These are phyloP conservation scores for Peterozyma xylosa DNA, from an alignment of 805 yeast genomes.

Conservation along the genomic window DNA sequence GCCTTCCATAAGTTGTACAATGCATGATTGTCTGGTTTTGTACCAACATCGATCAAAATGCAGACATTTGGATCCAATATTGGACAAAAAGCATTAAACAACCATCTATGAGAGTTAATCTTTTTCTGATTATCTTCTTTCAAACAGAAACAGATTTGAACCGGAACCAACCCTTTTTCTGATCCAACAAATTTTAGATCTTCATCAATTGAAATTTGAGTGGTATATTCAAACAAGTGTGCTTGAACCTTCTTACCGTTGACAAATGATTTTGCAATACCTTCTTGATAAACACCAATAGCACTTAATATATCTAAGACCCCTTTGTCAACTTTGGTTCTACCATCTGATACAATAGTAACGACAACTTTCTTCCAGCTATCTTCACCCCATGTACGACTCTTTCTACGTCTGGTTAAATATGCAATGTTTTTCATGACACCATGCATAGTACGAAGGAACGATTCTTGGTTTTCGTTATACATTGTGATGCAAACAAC, in stretches of 20 bases:
- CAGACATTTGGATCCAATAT: slow-evolving; percentile 86
- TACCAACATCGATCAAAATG: slow-evolving; percentile 92
- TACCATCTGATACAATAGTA: slow-evolving; percentile 87
- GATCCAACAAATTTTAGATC: slow-evolving; percentile 85
- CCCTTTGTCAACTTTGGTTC: slow-evolving; percentile 79
- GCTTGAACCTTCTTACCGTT: slow-evolving; percentile 89
- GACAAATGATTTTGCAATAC: slow-evolving; percentile 90
- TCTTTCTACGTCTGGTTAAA: slow-evolving; percentile 70
- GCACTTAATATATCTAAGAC: slow-evolving; percentile 87
- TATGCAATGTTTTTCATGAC: slow-evolving; percentile 91
- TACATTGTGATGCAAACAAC: slow-evolving; percentile 95
- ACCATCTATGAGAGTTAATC: slow-evolving; percentile 96
- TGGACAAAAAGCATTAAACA: slow-evolving; percentile 93
- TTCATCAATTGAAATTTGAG: slow-evolving; percentile 89
- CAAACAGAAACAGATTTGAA: slow-evolving; percentile 85
- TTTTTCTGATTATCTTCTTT: slow-evolving; percentile 91
- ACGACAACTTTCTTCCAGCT: slow-evolving; percentile 97
- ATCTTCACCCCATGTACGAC: slow-evolving; percentile 91
- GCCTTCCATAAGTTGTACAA: slow-evolving; percentile 96
- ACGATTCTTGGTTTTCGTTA: slow-evolving; percentile 84
- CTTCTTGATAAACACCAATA: slow-evolving; percentile 95
- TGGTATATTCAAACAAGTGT: slow-evolving; percentile 91
- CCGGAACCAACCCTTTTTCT: slow-evolving; percentile 88
- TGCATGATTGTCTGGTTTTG: slow-evolving; percentile 84
- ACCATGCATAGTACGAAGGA: slow-evolving; percentile 91